These are phyloP conservation scores for Beauveria caledonica DNA, from an alignment of 2,329 filamentous ascomycete species.

Conservation along the genomic window DNA sequence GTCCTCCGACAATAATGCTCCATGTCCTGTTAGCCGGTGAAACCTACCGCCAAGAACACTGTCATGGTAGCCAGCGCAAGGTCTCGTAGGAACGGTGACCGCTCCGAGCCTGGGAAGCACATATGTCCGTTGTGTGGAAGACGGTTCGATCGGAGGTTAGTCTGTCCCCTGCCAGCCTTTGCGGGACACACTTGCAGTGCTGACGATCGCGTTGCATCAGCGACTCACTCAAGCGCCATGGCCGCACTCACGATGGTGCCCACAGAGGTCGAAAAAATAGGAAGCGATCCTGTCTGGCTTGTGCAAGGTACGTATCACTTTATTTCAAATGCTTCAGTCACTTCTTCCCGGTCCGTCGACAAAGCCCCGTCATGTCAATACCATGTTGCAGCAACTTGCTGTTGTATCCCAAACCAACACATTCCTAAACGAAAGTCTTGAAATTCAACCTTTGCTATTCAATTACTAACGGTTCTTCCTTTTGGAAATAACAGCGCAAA, in stretches of 20 bases:
- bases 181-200: not conserved
- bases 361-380: too few species aligned
- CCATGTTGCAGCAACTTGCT: too few species aligned
- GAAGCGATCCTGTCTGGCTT: not conserved
- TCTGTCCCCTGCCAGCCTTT: not conserved
- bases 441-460: too few species aligned
- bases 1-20: not conserved
- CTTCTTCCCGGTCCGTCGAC: not conserved
- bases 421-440: too few species aligned
- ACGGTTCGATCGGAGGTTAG: not conserved
- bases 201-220: not conserved
- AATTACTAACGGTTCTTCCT: not conserved
- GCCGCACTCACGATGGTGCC: not conserved
- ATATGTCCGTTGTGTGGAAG: not conserved
- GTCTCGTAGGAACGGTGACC: not conserved
- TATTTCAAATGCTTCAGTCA: not conserved
- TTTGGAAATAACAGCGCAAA: not conserved
- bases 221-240: not conserved
- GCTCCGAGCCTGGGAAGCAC: not conserved
- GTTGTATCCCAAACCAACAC: too few species aligned
- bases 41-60: too few species aligned
- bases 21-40: not conserved
- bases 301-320: not conserved
- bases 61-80: not conserved
- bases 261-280: not conserved